Evolutionary conservation across 2,329 filamentous ascomycete species (phyloP), one percentile per base, ranked within the genome.

Genomic region (Zalaria sp.): DNA sequence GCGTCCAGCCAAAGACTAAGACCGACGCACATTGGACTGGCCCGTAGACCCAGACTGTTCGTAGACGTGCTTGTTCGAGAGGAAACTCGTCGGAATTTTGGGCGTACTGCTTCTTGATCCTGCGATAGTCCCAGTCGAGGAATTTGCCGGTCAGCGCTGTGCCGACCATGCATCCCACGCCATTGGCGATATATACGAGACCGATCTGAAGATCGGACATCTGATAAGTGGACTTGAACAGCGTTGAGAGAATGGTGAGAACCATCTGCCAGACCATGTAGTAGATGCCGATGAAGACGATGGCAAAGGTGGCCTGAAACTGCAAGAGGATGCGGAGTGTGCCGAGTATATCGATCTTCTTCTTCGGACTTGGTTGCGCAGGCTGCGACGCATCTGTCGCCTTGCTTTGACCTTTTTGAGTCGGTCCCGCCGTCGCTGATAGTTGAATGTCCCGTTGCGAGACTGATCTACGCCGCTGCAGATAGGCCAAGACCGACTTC

Each of bases 251-350:
- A 31, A 65, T 66, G 0, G 71, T 71, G 43, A 72, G 71, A 48
- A 63, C 67, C 67, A 73, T 73, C 43, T 73, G 69, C 67, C 69
- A 75, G 5, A 71, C 65, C 1, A 68, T 61, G 43, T 73, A 75
- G 53, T 71, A 67, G 3, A 72, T 50, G 0, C 65, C 66, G 3
- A 72, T 58, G 40, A 69, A 73, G 10, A 66, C 3, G 27, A 72
- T 64, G 4, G 69, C 62, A 0, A 63, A 61, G 0, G 62, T 56
- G 0, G 67, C 63, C 1, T 64, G 56, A 34, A 63, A 67, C 51
- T 57, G 64, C 18, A 62, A 35, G 3, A 73, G 59, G n/a, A 73
- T 69, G 1, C 62, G 60, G 1, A 73, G 49, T 0, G 69, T 65
- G 0, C 65, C 66, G 0, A 61, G 50, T 1, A 73, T 34, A 46